Evolutionary conservation across 441 rosid species (phyloP).

Genomic region (Croton laevigatus): DNA sequence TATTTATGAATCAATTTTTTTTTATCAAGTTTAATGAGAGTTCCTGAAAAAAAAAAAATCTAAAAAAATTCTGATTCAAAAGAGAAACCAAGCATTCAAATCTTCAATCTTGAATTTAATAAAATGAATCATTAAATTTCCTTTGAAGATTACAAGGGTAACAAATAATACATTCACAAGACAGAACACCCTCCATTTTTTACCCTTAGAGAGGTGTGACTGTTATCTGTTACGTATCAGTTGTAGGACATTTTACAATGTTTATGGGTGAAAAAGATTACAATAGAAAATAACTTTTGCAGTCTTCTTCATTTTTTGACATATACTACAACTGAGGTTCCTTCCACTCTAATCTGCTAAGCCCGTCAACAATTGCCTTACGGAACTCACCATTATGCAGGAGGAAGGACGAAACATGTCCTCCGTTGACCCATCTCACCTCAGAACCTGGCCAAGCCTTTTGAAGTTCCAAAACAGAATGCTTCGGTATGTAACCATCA

Average conservation of each 20-base stretch:
- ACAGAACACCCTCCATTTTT: conserved; percentile 16
- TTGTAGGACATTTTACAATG: conserved; percentile 23
- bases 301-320: conserved; percentile 4
- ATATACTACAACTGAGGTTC: conserved; percentile 36
- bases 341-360: conserved; percentile 59
- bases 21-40: no score
- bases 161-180: no score
- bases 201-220: conserved; percentile 11
- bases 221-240: conserved; percentile 25
- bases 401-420: conserved; percentile 83
- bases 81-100: no score
- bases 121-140: no score
- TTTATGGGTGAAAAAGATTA: conserved; percentile 14
- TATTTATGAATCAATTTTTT: no score
- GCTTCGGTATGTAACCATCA: conserved; percentile 94
- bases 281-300: neutral
- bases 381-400: conserved; percentile 79
- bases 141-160: no score
- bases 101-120: no score
- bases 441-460: conserved; percentile 99
- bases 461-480: conserved; percentile 89
- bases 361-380: conserved; percentile 58
- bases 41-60: no score
- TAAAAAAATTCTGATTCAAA: no score
- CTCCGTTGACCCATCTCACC: conserved; percentile 98